These are phyloP conservation scores for Aspergillus novofumigatus DNA, from an alignment of 2,329 filamentous ascomycete species.

Conservation along the genomic window DNA sequence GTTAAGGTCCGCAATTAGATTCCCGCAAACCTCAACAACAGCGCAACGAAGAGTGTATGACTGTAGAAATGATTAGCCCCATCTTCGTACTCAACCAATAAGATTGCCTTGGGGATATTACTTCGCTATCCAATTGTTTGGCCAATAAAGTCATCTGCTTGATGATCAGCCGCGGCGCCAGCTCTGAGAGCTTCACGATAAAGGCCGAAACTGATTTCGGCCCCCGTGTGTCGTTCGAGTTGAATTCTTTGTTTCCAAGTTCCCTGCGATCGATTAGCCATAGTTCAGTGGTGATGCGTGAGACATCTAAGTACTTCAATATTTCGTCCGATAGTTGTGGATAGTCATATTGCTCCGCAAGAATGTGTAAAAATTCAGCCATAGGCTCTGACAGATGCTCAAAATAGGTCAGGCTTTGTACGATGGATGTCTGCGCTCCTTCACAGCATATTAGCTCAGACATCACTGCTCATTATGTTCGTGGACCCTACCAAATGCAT, in stretches of 20 bases:
- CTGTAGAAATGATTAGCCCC: constrained; percentile 36
- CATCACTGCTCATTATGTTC: neutral
- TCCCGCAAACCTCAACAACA: constrained; percentile 94
- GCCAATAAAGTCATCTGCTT: constrained; percentile 96
- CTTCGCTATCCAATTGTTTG: constrained; percentile 92
- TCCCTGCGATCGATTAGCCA: constrained; percentile 52
- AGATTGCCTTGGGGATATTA: constrained; percentile 33
- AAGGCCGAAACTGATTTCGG: constrained; percentile 96
- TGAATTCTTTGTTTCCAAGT: constrained; percentile 96
- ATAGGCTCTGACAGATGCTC: constrained; percentile 98
- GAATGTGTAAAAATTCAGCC: constrained; percentile 95
- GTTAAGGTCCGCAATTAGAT: constrained; percentile 85
- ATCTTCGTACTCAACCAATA: neutral
- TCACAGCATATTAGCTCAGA: constrained; percentile 18
- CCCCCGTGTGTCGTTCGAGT: constrained; percentile 89
- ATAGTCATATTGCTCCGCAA: constrained; percentile 96
- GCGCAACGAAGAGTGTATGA: constrained; percentile 92
- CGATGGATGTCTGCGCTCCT: constrained; percentile 96
- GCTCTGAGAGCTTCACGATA: constrained; percentile 85
- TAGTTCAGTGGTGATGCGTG: neutral
- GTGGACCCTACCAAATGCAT: constrained; percentile 70
- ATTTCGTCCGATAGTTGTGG: constrained; percentile 93
- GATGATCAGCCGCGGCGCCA: constrained; percentile 86
- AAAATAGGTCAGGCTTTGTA: constrained; percentile 96
- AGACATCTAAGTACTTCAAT: constrained; percentile 49